phyloP scores from a whole-genome alignment of 2,329 filamentous ascomycete genomes.

The Fusarium acutatum region DNA sequence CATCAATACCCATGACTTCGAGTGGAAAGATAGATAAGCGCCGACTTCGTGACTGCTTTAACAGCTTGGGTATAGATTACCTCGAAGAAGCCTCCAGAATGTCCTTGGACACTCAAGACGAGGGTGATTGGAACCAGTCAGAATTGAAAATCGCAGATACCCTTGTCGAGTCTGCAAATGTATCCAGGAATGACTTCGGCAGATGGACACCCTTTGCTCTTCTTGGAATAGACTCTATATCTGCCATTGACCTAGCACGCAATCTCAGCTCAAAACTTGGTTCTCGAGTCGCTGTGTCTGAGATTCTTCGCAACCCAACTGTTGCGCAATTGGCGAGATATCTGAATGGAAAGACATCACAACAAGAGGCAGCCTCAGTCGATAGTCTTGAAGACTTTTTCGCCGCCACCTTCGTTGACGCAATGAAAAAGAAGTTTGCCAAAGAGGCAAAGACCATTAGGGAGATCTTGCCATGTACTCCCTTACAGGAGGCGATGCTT shows the following conservation, averaged over 20 bases:
- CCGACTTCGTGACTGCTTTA: conserved; percentile 59
- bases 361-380: neutral
- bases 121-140: conserved; percentile 58
- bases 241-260: conserved; percentile 75
- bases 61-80: conserved; percentile 52
- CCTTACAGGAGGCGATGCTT: conserved; percentile 89
- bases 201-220: conserved; percentile 77
- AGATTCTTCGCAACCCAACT: conserved; percentile 73
- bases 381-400: conserved; percentile 35
- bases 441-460: conserved; percentile 51
- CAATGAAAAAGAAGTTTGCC: conserved; percentile 46
- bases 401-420: conserved; percentile 34
- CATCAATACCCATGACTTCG: conserved; percentile 72
- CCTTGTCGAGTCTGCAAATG: conserved; percentile 60
- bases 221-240: conserved; percentile 86
- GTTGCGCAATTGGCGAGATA: conserved; percentile 66
- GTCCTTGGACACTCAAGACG: conserved; percentile 42
- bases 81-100: conserved; percentile 50
- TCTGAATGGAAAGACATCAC: conserved; percentile 6
- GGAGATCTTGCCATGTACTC: conserved; percentile 80
- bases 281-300: conserved; percentile 68
- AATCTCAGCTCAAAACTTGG: conserved; percentile 58
- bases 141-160: conserved; percentile 66
- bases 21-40: conserved; percentile 78
- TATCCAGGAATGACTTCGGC: conserved; percentile 58